Conservation (phyloP, 331 rosid species). For the Cydonia oblonga region DNA sequence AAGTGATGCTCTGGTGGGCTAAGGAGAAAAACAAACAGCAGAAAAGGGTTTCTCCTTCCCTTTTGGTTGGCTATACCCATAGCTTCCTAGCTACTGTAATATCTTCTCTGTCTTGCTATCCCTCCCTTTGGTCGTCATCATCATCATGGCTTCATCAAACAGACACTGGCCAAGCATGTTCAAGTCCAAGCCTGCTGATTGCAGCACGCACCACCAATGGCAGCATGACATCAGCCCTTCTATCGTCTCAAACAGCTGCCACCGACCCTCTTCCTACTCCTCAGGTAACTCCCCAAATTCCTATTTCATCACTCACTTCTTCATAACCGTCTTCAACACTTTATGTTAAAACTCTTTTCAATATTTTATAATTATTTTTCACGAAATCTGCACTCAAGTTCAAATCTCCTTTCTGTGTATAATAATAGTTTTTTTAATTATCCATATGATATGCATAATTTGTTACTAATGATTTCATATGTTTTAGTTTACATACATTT, state of each 20-base stretch:
- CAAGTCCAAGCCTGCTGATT: constrained; percentile 67
- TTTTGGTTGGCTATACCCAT: constrained; percentile 14
- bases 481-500: neutral
- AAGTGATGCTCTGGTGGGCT: constrained; percentile 27
- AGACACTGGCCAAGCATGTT: constrained; percentile 99
- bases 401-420: neutral
- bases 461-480: neutral
- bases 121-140: constrained; percentile 4
- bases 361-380: neutral
- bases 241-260: constrained; percentile 48
- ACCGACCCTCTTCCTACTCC: constrained; percentile 48
- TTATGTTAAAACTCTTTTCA: neutral
- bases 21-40: constrained; percentile 25
- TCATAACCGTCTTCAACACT: neutral
- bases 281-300: constrained; percentile 30
- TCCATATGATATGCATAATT: neutral
- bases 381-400: too few species aligned
- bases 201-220: constrained; percentile 80
- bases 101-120: constrained; percentile 5
- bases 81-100: neutral
- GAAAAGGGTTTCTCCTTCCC: constrained; percentile 15
- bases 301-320: neutral
- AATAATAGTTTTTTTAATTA: neutral
- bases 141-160: constrained; percentile 92
- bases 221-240: constrained; percentile 72